These are phyloP conservation scores for Fomitopsis serialis DNA, from an alignment of 768 basidiomycete species.

Conservation along the genomic window DNA sequence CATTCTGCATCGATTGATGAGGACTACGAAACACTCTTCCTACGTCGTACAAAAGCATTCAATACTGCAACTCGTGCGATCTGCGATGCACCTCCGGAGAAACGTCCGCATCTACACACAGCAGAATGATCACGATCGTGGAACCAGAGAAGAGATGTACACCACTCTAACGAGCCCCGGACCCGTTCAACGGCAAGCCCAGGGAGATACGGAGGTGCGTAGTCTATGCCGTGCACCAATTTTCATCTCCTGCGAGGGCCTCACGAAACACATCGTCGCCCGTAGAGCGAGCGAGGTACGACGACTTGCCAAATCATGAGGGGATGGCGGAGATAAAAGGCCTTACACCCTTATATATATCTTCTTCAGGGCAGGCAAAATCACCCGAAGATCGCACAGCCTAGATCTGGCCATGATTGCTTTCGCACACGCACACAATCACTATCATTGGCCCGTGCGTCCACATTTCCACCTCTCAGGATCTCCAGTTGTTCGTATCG, in stretches of 20 bases:
- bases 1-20: background rate
- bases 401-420: too few species aligned
- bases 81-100: background rate
- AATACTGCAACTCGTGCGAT: background rate
- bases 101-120: background rate
- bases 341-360: constrained; percentile 5
- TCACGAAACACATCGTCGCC: constrained; percentile 38
- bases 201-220: constrained; percentile 85
- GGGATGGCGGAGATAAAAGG: constrained; percentile 25
- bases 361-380: constrained; percentile 31
- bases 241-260: constrained; percentile 88
- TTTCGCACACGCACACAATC: too few species aligned
- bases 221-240: constrained; percentile 82
- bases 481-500: too few species aligned
- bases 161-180: constrained; percentile 83
- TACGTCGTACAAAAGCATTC: background rate
- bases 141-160: constrained; percentile 43
- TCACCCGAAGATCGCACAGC: constrained; percentile 8
- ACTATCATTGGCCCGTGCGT: too few species aligned
- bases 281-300: constrained; percentile 27
- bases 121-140: background rate
- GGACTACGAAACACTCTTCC: background rate
- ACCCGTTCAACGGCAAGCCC: constrained; percentile 45
- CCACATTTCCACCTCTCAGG: too few species aligned
- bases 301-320: constrained; percentile 43